Evolutionary conservation across 73 alveolate genomes (phyloP).

Genomic region (Blepharisma japonicum): DNA sequence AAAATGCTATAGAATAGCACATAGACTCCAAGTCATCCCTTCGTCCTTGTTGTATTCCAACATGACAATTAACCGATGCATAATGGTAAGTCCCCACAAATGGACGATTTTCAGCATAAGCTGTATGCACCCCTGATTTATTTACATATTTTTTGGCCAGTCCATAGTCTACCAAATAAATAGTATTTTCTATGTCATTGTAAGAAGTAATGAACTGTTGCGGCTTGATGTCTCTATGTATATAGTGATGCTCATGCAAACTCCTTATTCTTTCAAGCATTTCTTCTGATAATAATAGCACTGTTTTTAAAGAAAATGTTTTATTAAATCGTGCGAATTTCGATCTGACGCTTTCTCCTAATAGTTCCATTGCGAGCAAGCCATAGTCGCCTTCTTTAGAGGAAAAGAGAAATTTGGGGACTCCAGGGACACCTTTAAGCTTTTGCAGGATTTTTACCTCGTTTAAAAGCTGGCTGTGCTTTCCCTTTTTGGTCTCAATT

Average conservation of each 20-base stretch:
- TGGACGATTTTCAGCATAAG: slow-evolving; percentile 84
- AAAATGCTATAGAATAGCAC: slow-evolving; percentile 73
- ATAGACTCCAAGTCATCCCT: slow-evolving; percentile 85
- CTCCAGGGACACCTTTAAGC: slow-evolving; percentile 63
- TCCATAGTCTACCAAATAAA: slow-evolving; percentile 92
- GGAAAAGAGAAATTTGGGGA: slow-evolving; percentile 65
- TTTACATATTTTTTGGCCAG: slow-evolving; percentile 77
- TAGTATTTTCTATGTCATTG: slow-evolving; percentile 65
- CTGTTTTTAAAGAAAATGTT: slow-evolving; percentile 72
- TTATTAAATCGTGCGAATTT: slow-evolving; percentile 65
- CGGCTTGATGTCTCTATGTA: slow-evolving; percentile 95
- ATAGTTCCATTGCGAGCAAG: slow-evolving; percentile 79
- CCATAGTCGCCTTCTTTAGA: slow-evolving; percentile 71
- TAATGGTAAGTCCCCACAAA: slow-evolving; percentile 93
- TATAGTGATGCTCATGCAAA: slow-evolving; percentile 73
- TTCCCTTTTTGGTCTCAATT: slow-evolving; percentile 63
- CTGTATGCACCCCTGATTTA: slow-evolving; percentile 79
- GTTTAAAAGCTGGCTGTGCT: slow-evolving; percentile 86
- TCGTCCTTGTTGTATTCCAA: slow-evolving; percentile 86
- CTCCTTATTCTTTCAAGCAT: slow-evolving; percentile 74
- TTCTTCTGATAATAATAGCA: slow-evolving; percentile 71
- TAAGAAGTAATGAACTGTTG: slow-evolving; percentile 87
- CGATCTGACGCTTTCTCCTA: slow-evolving; percentile 84
- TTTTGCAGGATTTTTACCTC: slow-evolving; percentile 82
- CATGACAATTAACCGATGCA: slow-evolving; percentile 90